phyloP scores from a whole-genome alignment of 2,329 filamentous ascomycete species.

The Aulographum hederae region DNA sequence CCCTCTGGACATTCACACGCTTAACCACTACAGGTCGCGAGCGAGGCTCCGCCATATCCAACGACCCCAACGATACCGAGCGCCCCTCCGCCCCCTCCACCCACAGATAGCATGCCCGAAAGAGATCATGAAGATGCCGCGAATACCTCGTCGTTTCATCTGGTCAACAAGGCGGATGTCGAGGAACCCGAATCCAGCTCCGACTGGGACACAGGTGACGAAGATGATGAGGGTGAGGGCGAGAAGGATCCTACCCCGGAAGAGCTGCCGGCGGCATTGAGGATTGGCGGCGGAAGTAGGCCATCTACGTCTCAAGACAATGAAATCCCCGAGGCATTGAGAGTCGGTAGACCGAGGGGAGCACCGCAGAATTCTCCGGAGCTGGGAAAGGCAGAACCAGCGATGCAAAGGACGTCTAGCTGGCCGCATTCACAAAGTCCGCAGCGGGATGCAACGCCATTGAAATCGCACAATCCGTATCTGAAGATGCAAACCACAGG shows the following conservation, averaged over 20 bases:
- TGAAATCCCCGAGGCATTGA: conserved; percentile 7
- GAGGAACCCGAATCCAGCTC: background rate
- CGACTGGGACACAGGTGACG: conserved; percentile 5
- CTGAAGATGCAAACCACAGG: conserved; percentile 19
- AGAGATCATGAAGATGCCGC: background rate
- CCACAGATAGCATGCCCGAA: background rate
- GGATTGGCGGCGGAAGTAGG: conserved; percentile 2
- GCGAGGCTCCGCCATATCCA: conserved; percentile 1
- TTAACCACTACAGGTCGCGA: too few relatives aligned
- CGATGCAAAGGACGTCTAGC: background rate
- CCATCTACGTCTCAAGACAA: conserved; percentile 1
- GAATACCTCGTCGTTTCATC: background rate
- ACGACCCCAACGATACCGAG: background rate
- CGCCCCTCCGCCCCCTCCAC: background rate
- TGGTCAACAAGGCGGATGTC: background rate
- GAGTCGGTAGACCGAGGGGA: conserved; percentile 6
- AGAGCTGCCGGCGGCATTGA: conserved; percentile 3
- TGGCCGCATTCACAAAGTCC: background rate
- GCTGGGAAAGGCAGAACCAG: conserved; percentile 1
- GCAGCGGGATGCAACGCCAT: conserved; percentile 7
- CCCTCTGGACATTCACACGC: too few relatives aligned
- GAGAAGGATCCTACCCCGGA: background rate
- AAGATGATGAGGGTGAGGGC: conserved; percentile 13
- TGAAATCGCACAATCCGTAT: conserved; percentile 27
- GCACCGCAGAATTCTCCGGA: conserved; percentile 3